These are phyloP conservation scores for Hymenoscyphus albidus DNA, from an alignment of 2,329 filamentous ascomycete species.

Conservation along the genomic window DNA sequence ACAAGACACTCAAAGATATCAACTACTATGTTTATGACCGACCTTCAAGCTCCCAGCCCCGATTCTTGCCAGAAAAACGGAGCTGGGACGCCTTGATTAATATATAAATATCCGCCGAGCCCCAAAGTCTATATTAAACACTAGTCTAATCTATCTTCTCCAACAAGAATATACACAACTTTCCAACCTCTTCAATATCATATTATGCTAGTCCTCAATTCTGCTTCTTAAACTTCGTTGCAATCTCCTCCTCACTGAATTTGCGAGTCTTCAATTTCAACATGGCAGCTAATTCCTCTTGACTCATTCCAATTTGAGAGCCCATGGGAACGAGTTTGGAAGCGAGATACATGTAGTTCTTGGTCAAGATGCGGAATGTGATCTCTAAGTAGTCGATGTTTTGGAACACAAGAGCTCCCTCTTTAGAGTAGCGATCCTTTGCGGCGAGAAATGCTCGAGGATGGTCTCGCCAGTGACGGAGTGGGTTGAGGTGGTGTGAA, in stretches of 20 bases:
- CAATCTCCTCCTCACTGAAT: constrained; percentile 64
- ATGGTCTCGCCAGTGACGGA: constrained; percentile 78
- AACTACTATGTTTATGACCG: not conserved
- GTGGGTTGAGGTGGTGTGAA: constrained; percentile 74
- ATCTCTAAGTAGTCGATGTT: constrained; percentile 80
- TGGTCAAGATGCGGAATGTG: constrained; percentile 62
- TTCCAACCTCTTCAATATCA: not conserved
- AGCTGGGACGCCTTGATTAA: not conserved
- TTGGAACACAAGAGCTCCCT: constrained; percentile 71
- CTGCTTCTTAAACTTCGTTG: constrained; percentile 46
- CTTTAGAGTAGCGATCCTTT: constrained; percentile 61
- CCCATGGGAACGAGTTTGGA: constrained; percentile 71
- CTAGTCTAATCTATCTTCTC: not conserved
- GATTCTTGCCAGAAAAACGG: not conserved
- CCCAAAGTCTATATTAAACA: not conserved
- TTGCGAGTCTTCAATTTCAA: constrained; percentile 60
- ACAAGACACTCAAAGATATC: too few relatives aligned
- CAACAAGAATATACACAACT: not conserved
- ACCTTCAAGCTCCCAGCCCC: not conserved
- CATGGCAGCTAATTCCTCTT: constrained; percentile 60
- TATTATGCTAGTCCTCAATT: not conserved
- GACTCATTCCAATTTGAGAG: constrained; percentile 61
- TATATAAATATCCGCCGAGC: not conserved
- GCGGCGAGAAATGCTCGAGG: constrained; percentile 68
- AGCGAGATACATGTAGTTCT: constrained; percentile 69